These are phyloP conservation scores for Pigoraptor vietnamica DNA, from an alignment of 78 protist genomes.

Conservation along the genomic window DNA sequence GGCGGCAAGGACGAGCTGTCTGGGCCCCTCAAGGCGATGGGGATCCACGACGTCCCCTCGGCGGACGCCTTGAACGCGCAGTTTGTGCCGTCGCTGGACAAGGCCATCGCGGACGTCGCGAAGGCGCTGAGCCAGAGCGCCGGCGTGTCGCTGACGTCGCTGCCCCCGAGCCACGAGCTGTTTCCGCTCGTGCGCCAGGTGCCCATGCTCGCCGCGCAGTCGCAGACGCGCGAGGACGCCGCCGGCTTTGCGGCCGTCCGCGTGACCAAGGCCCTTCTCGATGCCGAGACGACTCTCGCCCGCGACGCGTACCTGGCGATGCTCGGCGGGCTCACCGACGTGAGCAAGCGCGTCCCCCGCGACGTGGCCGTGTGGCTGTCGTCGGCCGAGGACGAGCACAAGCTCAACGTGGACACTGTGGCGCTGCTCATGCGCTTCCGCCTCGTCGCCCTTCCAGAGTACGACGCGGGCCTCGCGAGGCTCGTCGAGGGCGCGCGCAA, in stretches of 20 bases:
- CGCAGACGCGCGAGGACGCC: slow-evolving; percentile 16
- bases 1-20: not conserved
- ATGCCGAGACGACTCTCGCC: not conserved
- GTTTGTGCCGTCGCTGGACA: not conserved
- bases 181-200: not conserved
- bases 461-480: not conserved
- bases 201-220: not conserved
- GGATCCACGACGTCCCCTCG: not conserved
- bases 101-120: not conserved
- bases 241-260: not conserved
- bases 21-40: not conserved
- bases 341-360: not conserved
- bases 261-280: not conserved
- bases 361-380: slow-evolving; percentile 2
- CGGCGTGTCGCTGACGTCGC: slow-evolving; percentile 12
- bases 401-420: not conserved
- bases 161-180: slow-evolving; percentile 5
- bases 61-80: not conserved
- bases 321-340: slow-evolving; percentile 4
- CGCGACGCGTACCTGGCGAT: slow-evolving; percentile 4
- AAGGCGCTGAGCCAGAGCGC: not conserved
- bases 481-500: not conserved
- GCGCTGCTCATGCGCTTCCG: not conserved
- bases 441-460: not conserved
- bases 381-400: not conserved